Percentiles rank a stretch among this genome's conserved stretches.
Evolutionary conservation across 805 yeast genomes (phyloP).

Genomic region (Sugiyamaella lignohabitans): DNA sequence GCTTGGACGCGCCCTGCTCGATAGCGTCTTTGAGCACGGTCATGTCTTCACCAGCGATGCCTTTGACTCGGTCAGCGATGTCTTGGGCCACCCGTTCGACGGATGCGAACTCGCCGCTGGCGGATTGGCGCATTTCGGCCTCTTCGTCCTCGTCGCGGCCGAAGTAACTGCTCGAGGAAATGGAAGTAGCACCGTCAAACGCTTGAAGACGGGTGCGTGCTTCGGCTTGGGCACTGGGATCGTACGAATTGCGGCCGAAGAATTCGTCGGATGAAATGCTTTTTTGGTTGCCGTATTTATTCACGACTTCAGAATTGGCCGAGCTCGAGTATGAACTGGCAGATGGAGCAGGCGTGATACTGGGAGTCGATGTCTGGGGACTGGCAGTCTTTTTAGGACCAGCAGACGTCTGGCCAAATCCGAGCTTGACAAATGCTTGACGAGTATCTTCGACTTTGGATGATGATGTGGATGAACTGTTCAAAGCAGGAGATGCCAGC

Average conservation of each 20-base stretch:
- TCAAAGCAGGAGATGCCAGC: conserved; percentile 5
- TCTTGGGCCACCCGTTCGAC: conserved; percentile 56
- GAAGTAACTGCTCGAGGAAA: conserved; percentile 87
- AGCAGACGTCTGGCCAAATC: conserved; percentile 72
- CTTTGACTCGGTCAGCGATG: conserved; percentile 60
- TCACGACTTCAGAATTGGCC: conserved; percentile 28
- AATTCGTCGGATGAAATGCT: conserved; percentile 94
- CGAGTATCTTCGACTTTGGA: conserved; percentile 16
- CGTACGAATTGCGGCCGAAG: conserved; percentile 83
- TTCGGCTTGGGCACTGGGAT: conserved; percentile 68
- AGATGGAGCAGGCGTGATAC: conserved; percentile 6
- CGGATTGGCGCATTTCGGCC: conserved; percentile 27
- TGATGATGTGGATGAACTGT: not conserved
- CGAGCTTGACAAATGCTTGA: conserved; percentile 39
- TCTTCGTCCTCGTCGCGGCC: conserved; percentile 66
- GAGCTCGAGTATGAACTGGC: conserved; percentile 15
- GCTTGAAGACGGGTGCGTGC: conserved; percentile 75
- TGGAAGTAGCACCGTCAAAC: conserved; percentile 81
- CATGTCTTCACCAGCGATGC: conserved; percentile 82
- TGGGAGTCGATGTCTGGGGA: conserved; percentile 11
- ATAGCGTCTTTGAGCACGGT: conserved; percentile 84
- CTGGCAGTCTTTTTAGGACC: conserved; percentile 41
- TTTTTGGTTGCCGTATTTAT: conserved; percentile 80
- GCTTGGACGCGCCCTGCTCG: conserved; percentile 88
- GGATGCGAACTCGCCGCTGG: conserved; percentile 31